phyloP scores from a whole-genome alignment of 148 eudicot species.

The Persicaria tinctoria region DNA sequence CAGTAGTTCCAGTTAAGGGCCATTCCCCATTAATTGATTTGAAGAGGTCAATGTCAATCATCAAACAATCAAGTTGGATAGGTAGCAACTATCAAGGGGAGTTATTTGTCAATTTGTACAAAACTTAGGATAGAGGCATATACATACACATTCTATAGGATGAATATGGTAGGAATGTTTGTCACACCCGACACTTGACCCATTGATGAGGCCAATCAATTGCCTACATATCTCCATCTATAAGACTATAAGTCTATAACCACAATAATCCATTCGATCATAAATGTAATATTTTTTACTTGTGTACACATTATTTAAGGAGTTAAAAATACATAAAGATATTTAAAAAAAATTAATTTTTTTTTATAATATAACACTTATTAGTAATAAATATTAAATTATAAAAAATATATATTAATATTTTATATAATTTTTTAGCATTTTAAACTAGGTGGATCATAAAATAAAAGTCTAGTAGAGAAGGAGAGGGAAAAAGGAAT shows the following conservation, averaged over 20 bases:
- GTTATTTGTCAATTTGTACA: not conserved
- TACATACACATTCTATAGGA: not conserved
- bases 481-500: too few species aligned
- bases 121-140: not conserved
- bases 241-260: not conserved
- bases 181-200: not conserved
- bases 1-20: not conserved
- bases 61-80: not conserved
- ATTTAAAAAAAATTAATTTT: too few species aligned
- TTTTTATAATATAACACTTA: too few species aligned
- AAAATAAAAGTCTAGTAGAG: too few species aligned
- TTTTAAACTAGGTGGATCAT: too few species aligned
- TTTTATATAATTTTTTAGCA: too few species aligned
- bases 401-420: too few species aligned
- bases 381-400: too few species aligned
- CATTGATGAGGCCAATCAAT: not conserved
- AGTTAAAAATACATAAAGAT: too few species aligned
- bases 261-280: not conserved
- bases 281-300: too few species aligned
- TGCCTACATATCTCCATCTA: too few species aligned
- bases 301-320: too few species aligned
- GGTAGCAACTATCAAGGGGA: not conserved
- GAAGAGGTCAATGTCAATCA: not conserved
- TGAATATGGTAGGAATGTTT: not conserved
- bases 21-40: not conserved